Evolutionary conservation across 2,329 filamentous ascomycete species (phyloP), one percentile per base, ranked within the genome.

Genomic region (Sporothrix luriei): DNA sequence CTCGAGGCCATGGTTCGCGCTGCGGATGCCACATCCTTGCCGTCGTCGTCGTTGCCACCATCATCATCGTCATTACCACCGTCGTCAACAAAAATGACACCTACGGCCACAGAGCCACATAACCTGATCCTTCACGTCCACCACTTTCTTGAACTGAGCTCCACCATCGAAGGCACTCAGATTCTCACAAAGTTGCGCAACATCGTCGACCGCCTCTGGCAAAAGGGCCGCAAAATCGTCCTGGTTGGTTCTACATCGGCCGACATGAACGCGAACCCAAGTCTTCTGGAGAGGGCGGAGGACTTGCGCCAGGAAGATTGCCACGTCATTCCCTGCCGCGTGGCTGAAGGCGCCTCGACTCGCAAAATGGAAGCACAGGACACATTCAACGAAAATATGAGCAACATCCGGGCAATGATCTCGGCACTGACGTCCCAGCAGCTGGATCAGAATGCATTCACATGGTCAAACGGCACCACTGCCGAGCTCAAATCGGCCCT

Each of bases 121-220:
- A 84, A 83, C 29, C 84, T 93, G 9, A 89, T 98, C 70, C 83
- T 96, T 51, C 92, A 92, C 74, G 81, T 97, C 14, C 87, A 91
- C 76, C 92, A 98, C 77, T 91, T 93, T 75, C 88, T 91, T 68
- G 92, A 96, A 73, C 83, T 99, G 10, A 87, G 85, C 74, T 85
- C 86, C 76, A 89, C 91, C 0, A 78, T 85, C 6, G 88, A 92
- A 70, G 92, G 93, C 13, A 83, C 86, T 1, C 84, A 86, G 26
- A 85, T 98, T 43, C 80, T 97, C 9, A 81, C 84, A 52, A 88
- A 90, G 70, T 80, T 99, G 14, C 88, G 91, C 68, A 85, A 87
- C 62, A 83, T 91, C 7, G 87, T 97, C 33, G 90, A 94, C 74
- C 85, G 87, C 71, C 85, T 90, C 70, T 91, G 94, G 83, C 84